These are phyloP conservation scores for Priceomyces fermenticarens DNA, from an alignment of 805 yeast genomes.

Conservation along the genomic window DNA sequence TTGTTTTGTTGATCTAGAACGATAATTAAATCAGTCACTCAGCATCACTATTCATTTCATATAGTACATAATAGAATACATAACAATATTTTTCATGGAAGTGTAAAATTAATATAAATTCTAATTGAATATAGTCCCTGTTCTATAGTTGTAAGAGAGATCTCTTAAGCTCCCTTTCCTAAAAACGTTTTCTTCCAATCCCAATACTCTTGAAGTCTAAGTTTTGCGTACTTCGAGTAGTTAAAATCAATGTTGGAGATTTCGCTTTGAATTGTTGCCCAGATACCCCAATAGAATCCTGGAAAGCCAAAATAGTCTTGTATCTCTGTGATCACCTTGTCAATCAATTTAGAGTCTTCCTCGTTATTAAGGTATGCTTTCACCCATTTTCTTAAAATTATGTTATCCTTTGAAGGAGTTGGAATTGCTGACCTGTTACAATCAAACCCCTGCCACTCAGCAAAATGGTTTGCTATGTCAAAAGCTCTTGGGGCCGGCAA, in stretches of 20 bases:
- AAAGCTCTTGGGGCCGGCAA: slow-evolving; percentile 71
- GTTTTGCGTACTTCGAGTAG: slow-evolving; percentile 57
- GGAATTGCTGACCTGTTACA: slow-evolving; percentile 65
- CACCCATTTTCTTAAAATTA: slow-evolving; percentile 55
- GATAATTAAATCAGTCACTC: slow-evolving; percentile 25
- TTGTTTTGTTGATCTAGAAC: slow-evolving; percentile 51
- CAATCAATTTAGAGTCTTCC: slow-evolving; percentile 32
- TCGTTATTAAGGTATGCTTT: slow-evolving; percentile 46
- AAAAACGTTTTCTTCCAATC: slow-evolving; percentile 50
- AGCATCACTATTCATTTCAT: too few species aligned
- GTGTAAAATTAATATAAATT: too few species aligned
- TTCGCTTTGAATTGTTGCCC: slow-evolving; percentile 74
- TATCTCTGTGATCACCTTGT: slow-evolving; percentile 52
- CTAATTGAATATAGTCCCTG: too few species aligned
- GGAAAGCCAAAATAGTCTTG: slow-evolving; percentile 69
- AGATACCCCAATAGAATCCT: slow-evolving; percentile 81
- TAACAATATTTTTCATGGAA: too few species aligned
- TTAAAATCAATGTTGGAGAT: slow-evolving; percentile 72
- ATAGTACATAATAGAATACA: too few species aligned
- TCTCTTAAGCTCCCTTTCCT: background rate
- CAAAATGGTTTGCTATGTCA: slow-evolving; percentile 71
- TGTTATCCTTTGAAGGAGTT: slow-evolving; percentile 40
- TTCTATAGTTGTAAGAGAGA: too few species aligned
- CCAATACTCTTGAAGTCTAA: slow-evolving; percentile 66
- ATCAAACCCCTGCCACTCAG: slow-evolving; percentile 81